Evolutionary conservation across 306 rosid genomes (phyloP), one percentile per base, ranked within the genome.

Genomic region (Dryas alaskensis): DNA sequence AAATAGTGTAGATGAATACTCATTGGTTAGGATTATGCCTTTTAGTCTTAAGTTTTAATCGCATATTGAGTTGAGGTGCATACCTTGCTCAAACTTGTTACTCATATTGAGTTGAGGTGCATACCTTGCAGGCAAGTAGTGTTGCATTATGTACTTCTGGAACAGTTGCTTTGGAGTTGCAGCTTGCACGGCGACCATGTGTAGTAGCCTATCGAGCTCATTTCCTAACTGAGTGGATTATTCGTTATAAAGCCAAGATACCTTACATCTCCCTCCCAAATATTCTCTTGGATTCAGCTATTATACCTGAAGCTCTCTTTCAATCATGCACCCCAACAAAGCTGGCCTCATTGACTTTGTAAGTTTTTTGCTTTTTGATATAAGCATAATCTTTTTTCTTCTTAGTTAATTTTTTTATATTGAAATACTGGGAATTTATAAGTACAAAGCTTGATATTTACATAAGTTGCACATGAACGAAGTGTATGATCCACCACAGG

Each of bases 101-200:
- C 73, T 17, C 1, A 6, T 8, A 19, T 51, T 80, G 60, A 80
- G 22, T 68, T 61, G 68, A 84, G 50, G 40, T 49, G 47, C 62
- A 61, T 53, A 58, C 60, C 11, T 85, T 80, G 73, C 91, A 91
- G 97, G 98, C 95, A 7, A 89, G 98, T 74, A 89, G 60, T 69
- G 95, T 86, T 65, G 97, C 97, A 0, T 81, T 94, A 69, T 94
- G 98, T 77, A 77, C 98, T 73, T 94, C 97, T 11, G 98, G 98
- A 67, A 91, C 98, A 10, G 95, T 83, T 57, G 89, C 91, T 67
- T 81, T 85, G 57, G 97, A 89, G 89, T 70, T 89, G 84, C 96
- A 93, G 83, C 91, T 93, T 83, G 94, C 96, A 48, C 86, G 91
- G 51, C 70, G 85, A 71, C 98, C 98, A 13, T 93, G 96, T 66